These are phyloP conservation scores for Proliferodiscus dingleyae DNA, from an alignment of 2,329 filamentous ascomycete genomes.

Conservation along the genomic window DNA sequence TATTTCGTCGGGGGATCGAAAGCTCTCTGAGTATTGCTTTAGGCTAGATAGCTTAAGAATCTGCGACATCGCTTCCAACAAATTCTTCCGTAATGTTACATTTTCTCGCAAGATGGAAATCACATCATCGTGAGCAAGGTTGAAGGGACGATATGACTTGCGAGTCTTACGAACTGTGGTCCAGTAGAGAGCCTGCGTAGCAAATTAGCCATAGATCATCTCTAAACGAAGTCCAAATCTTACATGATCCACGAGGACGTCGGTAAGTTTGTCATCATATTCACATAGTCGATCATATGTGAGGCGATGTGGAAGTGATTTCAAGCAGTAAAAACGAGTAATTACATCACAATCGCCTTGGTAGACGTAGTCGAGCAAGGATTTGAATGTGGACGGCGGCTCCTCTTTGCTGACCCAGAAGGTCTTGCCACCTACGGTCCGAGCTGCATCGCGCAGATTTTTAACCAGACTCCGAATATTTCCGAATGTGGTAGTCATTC, in stretches of 20 bases:
- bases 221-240: constrained; percentile 31
- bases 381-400: not conserved
- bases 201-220: constrained; percentile 1
- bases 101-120: constrained; percentile 54
- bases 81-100: constrained; percentile 67
- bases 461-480: not conserved
- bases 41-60: constrained; percentile 68
- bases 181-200: constrained; percentile 79
- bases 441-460: too few species aligned
- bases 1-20: constrained; percentile 70
- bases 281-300: constrained; percentile 80
- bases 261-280: constrained; percentile 91
- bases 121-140: constrained; percentile 60
- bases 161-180: constrained; percentile 90
- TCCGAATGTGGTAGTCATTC: not conserved
- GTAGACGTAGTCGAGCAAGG: not conserved
- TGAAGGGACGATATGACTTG: constrained; percentile 74
- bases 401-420: not conserved
- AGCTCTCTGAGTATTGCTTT: constrained; percentile 58
- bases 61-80: constrained; percentile 61
- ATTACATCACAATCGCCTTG: not conserved
- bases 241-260: constrained; percentile 89
- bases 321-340: not conserved
- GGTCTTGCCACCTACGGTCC: not conserved
- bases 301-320: constrained; percentile 48